A percentile compares a stretch with the other conserved stretches of the same genome.
Conservation (phyloP, 2,329 filamentous ascomycete species). For the Dactylonectria macrodidyma region DNA sequence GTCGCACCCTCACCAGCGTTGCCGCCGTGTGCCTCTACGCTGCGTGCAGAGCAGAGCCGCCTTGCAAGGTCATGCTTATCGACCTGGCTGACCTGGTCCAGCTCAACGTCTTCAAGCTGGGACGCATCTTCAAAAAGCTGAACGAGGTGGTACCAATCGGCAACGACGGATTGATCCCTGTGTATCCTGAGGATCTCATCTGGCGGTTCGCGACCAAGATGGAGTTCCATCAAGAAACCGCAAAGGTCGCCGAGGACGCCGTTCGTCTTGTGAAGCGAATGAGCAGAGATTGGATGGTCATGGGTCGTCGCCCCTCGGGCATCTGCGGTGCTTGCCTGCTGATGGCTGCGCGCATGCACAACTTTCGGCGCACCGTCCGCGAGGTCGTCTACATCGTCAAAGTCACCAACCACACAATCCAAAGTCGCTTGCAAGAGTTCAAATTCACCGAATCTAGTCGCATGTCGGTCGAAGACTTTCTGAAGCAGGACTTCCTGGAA, state of each 20-base stretch:
- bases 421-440: conserved; percentile 93
- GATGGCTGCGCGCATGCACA: conserved; percentile 97
- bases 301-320: conserved; percentile 92
- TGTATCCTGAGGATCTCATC: conserved; percentile 92
- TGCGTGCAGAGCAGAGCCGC: conserved; percentile 83
- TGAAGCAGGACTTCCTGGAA: conserved; percentile 79
- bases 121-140: conserved; percentile 89
- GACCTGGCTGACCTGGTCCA: conserved; percentile 88
- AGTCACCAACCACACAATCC: conserved; percentile 93
- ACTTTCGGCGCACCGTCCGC: conserved; percentile 91
- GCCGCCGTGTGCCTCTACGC: conserved; percentile 93
- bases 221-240: conserved; percentile 87
- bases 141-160: conserved; percentile 80
- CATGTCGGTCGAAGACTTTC: conserved; percentile 90
- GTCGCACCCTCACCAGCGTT: conserved; percentile 87
- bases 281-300: conserved; percentile 97
- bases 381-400: conserved; percentile 99
- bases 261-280: conserved; percentile 91
- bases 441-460: conserved; percentile 87
- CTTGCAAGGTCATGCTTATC: conserved; percentile 92
- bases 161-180: conserved; percentile 75
- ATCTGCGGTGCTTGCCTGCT: conserved; percentile 95
- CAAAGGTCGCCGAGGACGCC: conserved; percentile 90
- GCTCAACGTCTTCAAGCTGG: conserved; percentile 93
- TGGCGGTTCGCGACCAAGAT: conserved; percentile 92